phyloP scores from a whole-genome alignment of 768 basidiomycete species.

The Polyporus arcularius region DNA sequence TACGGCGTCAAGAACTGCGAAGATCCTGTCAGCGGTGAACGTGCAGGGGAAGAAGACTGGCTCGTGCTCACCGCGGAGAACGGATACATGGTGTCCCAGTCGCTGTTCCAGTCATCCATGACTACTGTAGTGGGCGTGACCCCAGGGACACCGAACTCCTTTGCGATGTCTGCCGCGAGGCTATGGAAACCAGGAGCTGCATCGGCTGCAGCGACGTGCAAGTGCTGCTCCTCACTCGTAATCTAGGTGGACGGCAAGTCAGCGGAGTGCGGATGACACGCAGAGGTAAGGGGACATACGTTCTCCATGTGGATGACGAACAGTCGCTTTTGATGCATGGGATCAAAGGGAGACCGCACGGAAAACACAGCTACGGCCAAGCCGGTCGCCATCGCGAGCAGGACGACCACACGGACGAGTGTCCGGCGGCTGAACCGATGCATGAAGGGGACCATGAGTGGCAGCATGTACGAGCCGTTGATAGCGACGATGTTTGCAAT shows the following conservation, averaged over 20 bases:
- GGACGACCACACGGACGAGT: conserved; percentile 43
- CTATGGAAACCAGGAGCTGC: conserved; percentile 72
- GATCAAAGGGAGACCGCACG: conserved; percentile 67
- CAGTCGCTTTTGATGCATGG: conserved; percentile 83
- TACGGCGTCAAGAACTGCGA: conserved; percentile 81
- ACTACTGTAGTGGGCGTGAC: conserved; percentile 45
- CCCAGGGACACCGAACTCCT: conserved; percentile 53
- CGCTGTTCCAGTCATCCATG: conserved; percentile 77
- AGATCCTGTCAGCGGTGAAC: not conserved
- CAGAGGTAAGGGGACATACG: conserved; percentile 44
- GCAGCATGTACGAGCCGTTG: conserved; percentile 56
- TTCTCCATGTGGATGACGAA: conserved; percentile 87
- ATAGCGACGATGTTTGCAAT: conserved; percentile 76
- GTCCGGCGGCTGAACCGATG: conserved; percentile 61
- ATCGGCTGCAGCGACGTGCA: conserved; percentile 84
- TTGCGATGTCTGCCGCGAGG: conserved; percentile 63
- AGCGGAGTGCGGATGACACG: not conserved
- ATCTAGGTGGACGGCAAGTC: conserved; percentile 45
- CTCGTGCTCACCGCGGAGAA: conserved; percentile 62
- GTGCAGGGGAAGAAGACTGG: conserved; percentile 1
- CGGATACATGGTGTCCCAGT: conserved; percentile 88
- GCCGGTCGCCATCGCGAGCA: conserved; percentile 48
- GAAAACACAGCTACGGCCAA: conserved; percentile 63
- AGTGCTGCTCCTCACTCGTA: conserved; percentile 65
- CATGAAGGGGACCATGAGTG: conserved; percentile 67